Evolutionary conservation across 257 asterid genomes (phyloP).

Genomic region (Knoxia roxburghii): DNA sequence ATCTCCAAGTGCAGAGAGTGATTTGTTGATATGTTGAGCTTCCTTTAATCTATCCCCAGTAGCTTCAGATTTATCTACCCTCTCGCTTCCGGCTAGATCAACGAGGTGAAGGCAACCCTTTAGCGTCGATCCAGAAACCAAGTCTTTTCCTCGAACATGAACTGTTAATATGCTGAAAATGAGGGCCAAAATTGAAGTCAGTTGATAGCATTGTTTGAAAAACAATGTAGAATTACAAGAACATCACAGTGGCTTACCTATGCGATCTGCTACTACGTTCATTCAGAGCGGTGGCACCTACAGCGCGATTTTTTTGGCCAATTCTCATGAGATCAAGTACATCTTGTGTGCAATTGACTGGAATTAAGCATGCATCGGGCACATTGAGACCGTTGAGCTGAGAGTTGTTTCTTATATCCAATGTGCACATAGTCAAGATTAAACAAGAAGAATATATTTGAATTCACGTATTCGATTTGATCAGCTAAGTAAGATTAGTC

Average conservation of each 20-base stretch:
- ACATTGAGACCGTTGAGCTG: conserved; percentile 91
- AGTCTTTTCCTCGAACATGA: conserved; percentile 81
- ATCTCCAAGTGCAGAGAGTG: conserved; percentile 91
- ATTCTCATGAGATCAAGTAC: conserved; percentile 86
- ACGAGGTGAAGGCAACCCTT: conserved; percentile 91
- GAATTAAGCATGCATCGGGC: conserved; percentile 78
- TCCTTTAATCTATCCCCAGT: conserved; percentile 89
- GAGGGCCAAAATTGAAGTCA: conserved; percentile 7
- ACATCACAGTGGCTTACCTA: conserved; percentile 35
- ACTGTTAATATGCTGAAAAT: conserved; percentile 73
- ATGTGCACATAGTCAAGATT: conserved; percentile 55
- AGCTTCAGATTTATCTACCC: conserved; percentile 91
- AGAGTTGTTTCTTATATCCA: conserved; percentile 84
- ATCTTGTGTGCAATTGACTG: conserved; percentile 75
- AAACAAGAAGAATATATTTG: conserved; percentile 3
- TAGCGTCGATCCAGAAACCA: conserved; percentile 61
- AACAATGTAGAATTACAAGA: background rate
- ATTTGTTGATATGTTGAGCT: conserved; percentile 85
- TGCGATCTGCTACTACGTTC: conserved; percentile 88
- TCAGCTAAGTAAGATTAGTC: background rate
- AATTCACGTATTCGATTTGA: background rate
- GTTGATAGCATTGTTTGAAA: background rate
- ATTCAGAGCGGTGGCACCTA: conserved; percentile 88
- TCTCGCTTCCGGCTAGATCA: conserved; percentile 91
- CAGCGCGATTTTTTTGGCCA: conserved; percentile 78